Conservation (phyloP, 208 protist species). For the Hexamita inflata region DNA sequence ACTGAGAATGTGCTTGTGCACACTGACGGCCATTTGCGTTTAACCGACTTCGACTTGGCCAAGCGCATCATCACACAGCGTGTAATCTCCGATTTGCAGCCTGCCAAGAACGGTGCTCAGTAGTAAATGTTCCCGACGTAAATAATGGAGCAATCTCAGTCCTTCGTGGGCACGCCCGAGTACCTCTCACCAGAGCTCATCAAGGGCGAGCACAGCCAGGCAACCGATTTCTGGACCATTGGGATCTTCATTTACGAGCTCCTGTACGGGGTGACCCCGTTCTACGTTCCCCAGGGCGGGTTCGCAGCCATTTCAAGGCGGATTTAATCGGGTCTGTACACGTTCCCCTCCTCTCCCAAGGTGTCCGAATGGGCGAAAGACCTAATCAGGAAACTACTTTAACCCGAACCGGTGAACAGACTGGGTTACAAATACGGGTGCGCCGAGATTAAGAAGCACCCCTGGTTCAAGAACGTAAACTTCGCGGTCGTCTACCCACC, state of each 20-base stretch:
- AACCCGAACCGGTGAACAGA: background rate
- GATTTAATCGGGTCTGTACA: slow-evolving; percentile 21
- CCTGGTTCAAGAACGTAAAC: slow-evolving; percentile 20
- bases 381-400: slow-evolving; percentile 25
- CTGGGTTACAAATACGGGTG: slow-evolving; percentile 4
- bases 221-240: slow-evolving; percentile 54
- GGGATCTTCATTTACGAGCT: slow-evolving; percentile 56
- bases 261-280: slow-evolving; percentile 49
- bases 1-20: slow-evolving; percentile 37
- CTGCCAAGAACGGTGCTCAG: background rate
- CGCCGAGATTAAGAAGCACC: slow-evolving; percentile 16
- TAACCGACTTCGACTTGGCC: slow-evolving; percentile 42
- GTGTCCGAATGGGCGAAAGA: slow-evolving; percentile 17
- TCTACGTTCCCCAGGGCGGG: slow-evolving; percentile 25
- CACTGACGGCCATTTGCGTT: slow-evolving; percentile 27
- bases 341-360: slow-evolving; percentile 9
- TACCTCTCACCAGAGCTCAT: slow-evolving; percentile 55
- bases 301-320: slow-evolving; percentile 35
- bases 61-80: background rate
- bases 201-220: slow-evolving; percentile 43
- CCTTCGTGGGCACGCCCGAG: slow-evolving; percentile 60
- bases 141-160: slow-evolving; percentile 31
- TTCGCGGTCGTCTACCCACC: background rate
- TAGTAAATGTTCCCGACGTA: background rate
- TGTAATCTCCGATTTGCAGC: background rate